phyloP scores from a whole-genome alignment of 2,329 filamentous ascomycete species.

The Colletotrichum sp. region DNA sequence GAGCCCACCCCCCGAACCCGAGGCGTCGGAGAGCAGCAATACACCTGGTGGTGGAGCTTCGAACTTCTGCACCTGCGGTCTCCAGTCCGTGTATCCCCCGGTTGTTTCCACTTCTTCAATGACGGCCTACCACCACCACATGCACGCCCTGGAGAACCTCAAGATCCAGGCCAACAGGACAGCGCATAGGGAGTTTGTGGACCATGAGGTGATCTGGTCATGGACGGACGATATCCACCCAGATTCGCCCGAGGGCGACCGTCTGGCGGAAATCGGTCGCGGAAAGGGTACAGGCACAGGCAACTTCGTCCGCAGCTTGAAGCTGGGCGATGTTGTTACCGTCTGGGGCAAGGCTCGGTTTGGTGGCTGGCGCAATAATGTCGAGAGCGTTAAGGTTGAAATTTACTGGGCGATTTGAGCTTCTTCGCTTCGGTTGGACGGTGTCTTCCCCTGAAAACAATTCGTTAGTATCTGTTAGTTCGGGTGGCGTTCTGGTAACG shows the following conservation, averaged over 20 bases:
- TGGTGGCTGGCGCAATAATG: slow-evolving; percentile 55
- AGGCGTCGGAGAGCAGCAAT: not conserved
- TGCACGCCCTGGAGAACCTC: slow-evolving; percentile 38
- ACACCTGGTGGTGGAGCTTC: slow-evolving; percentile 9
- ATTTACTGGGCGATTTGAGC: slow-evolving; percentile 61
- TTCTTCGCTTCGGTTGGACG: accelerated
- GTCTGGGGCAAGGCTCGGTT: slow-evolving; percentile 67
- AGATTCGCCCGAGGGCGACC: slow-evolving; percentile 42
- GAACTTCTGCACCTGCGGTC: slow-evolving; percentile 34
- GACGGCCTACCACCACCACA: slow-evolving; percentile 40
- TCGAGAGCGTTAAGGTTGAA: slow-evolving; percentile 56
- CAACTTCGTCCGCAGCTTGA: slow-evolving; percentile 59
- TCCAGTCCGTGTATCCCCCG: slow-evolving; percentile 41
- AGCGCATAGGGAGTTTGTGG: slow-evolving; percentile 35
- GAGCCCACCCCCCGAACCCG: not conserved
- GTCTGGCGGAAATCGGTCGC: slow-evolving; percentile 48
- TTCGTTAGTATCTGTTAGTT: not conserved
- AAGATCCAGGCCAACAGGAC: slow-evolving; percentile 55
- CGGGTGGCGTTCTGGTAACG: not conserved
- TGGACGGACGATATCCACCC: slow-evolving; percentile 53
- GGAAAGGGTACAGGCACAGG: slow-evolving; percentile 58
- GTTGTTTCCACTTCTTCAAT: slow-evolving; percentile 21
- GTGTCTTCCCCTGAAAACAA: not conserved
- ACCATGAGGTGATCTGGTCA: slow-evolving; percentile 59
- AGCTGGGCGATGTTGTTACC: slow-evolving; percentile 65